A percentile compares a stretch with the other conserved stretches of the same genome.
Evolutionary conservation across 1,139 yeast species (phyloP).

Genomic region (Pichia sp.): DNA sequence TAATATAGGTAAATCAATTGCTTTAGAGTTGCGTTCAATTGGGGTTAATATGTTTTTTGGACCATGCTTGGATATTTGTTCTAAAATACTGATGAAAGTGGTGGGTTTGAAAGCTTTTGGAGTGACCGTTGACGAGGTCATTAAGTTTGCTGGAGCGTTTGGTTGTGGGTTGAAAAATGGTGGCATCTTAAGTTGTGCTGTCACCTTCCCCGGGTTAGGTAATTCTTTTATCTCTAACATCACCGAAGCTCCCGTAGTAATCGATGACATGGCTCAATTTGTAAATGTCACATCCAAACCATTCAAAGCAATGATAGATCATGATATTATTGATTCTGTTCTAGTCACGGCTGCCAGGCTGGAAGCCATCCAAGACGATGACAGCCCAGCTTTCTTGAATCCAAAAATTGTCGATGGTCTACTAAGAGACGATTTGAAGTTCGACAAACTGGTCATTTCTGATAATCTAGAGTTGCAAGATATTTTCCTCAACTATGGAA

Average conservation of each 20-base stretch:
- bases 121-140: constrained; percentile 51
- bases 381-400: constrained; percentile 55
- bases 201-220: constrained; percentile 65
- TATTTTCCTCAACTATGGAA: constrained; percentile 51
- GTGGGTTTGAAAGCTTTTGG: constrained; percentile 62
- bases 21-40: constrained; percentile 42
- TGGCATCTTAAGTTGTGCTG: constrained; percentile 50
- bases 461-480: constrained; percentile 66
- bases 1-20: constrained; percentile 49
- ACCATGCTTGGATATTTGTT: constrained; percentile 57
- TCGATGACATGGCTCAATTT: constrained; percentile 49
- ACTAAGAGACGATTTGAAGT: constrained; percentile 43
- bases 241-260: constrained; percentile 51
- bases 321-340: constrained; percentile 44
- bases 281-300: constrained; percentile 45
- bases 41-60: constrained; percentile 56
- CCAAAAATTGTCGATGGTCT: constrained; percentile 49
- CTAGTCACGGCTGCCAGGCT: constrained; percentile 64
- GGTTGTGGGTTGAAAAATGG: constrained; percentile 50
- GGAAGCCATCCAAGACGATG: constrained; percentile 56
- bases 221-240: constrained; percentile 52
- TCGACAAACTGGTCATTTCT: constrained; percentile 53
- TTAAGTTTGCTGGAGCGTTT: constrained; percentile 45
- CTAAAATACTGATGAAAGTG: constrained; percentile 47
- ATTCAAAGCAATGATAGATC: constrained; percentile 41